Conservation (phyloP, 2,329 filamentous ascomycete genomes). For the Zymoseptoria crescenta region DNA sequence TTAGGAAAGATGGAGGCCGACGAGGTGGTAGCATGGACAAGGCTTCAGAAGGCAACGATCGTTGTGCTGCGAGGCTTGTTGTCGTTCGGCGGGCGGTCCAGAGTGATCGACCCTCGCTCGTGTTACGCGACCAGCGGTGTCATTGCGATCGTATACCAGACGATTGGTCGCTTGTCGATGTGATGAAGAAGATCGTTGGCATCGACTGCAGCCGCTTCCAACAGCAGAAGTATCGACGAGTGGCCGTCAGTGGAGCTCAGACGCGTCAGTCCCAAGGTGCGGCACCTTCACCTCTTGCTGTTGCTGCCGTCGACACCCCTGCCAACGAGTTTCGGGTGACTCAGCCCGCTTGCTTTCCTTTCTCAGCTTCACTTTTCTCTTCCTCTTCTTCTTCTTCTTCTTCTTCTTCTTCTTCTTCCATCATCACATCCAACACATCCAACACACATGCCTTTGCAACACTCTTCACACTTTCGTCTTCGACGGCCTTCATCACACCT, state of each 20-base stretch:
- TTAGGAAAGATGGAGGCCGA: not conserved
- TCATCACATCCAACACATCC: not conserved
- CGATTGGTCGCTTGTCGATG: not conserved
- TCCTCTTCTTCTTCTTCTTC: not conserved
- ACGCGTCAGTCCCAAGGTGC: no score
- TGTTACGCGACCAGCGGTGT: not conserved
- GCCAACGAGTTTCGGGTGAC: not conserved
- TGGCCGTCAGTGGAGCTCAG: not conserved
- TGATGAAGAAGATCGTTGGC: not conserved
- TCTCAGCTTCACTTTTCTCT: not conserved
- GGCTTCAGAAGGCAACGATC: not conserved
- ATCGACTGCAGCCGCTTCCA: not conserved
- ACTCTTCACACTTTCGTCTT: not conserved
- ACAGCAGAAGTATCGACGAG: not conserved
- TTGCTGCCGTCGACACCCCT: not conserved
- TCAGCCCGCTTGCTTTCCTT: not conserved
- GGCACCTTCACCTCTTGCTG: not conserved
- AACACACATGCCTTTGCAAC: not conserved
- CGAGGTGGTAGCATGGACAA: not conserved
- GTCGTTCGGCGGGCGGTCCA: not conserved
- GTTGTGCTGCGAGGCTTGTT: not conserved
- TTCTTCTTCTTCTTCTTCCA: not conserved
- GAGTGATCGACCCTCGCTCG: not conserved
- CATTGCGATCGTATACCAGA: not conserved
- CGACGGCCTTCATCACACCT: not conserved